Base-by-base conservation (phyloP, 805 yeast species). In the Candida ponderosae region DNA sequence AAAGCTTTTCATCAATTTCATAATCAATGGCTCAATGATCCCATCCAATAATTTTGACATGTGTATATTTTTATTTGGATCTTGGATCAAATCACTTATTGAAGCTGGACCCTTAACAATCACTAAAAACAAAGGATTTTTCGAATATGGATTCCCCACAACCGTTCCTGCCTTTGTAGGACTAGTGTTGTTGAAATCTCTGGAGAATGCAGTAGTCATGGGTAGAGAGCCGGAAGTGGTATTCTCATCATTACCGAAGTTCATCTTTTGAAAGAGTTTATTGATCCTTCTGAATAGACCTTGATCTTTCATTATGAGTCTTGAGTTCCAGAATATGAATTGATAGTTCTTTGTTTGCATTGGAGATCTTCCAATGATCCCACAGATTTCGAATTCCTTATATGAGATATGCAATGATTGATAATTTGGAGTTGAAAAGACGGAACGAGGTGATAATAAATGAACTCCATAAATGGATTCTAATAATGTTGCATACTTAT, bases 321-420 rank as follows among this genome's bases (percentile, higher is more conserved):
- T 55, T 3, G 63, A 63, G 49, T 78, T 74, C 18, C 72, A 44
- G 36, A 62, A 70, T 2, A 75, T 45, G 35, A 61, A 66, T 44
- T 76, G 83, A 39, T 62, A 59, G 1, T 46, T 41, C 31, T 56
- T 64, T 0, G 66, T 49, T 37, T 60, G 60, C 1, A 55, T 41
- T 1, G 72, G 60, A 0, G 37, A 28, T 4, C 45, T 48, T 0
- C 75, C 71, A 10, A 77, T 54, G 0, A 68, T 42, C 3, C 74
- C 73, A 0, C 49, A 43, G n/a, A 62, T 48, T 7, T 41, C 40
- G 33, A 51, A 56, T 2, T 53, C 54, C 6, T 54, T 41, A 35
- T 42, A 59, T 5, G 38, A 31, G 0, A 62, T 61, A 19, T 50
- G 41, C 4, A 63, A 42, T 4, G 45, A 34, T 30, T 65, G 62